Base-by-base conservation (phyloP, 495 filamentous ascomycete genomes). In the Daldinia grandis region DNA sequence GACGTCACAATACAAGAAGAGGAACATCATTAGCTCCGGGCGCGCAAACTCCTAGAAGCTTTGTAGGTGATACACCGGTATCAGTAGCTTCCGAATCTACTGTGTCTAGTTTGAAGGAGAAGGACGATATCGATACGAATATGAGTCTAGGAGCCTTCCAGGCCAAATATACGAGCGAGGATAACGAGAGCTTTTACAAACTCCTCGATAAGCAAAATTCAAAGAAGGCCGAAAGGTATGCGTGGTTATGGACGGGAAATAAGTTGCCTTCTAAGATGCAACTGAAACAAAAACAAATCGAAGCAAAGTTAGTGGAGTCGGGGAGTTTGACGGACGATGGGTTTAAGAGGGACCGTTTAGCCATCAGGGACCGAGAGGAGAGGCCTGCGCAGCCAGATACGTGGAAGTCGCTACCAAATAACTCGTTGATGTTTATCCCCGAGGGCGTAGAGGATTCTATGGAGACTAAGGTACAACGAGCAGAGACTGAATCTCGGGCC, bases 161-260 rank as follows among this genome's bases (percentile, higher is more conserved):
- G 71, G 85, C 91, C 5, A 93, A 92, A 73, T 98, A 97, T 78
- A 98, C 94, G 4, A 95, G 92, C 70, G 95, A 99, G 79, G 95
- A 99, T 78, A 98, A 98, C 74, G 95, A 97, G 73, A 93, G 90
- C 55, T 98, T 99, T 82, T 95, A 97, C 79, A 91, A 90, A 73
- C 83, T 98, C 1, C 81, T 99, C 12, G 95, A 99, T 80, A 93
- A 91, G 76, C 93, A 97, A 71, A 99, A 98, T 75, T 84, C 87
- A 27, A 94, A 93, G 77, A 86, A 85, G 40, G 87, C 90, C 12
- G 90, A 92, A 75, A 94, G 92, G 68, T 89, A 97, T 75, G 89
- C 88, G 0, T 99, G 94, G 91, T 82, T 97, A 54, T 97, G 93
- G 90, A 86, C 84, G 33, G 89, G 88, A 27, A 98, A 98, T 77